These are phyloP conservation scores for Aspergillus awamori DNA, from an alignment of 2,329 filamentous ascomycete genomes.

Conservation along the genomic window DNA sequence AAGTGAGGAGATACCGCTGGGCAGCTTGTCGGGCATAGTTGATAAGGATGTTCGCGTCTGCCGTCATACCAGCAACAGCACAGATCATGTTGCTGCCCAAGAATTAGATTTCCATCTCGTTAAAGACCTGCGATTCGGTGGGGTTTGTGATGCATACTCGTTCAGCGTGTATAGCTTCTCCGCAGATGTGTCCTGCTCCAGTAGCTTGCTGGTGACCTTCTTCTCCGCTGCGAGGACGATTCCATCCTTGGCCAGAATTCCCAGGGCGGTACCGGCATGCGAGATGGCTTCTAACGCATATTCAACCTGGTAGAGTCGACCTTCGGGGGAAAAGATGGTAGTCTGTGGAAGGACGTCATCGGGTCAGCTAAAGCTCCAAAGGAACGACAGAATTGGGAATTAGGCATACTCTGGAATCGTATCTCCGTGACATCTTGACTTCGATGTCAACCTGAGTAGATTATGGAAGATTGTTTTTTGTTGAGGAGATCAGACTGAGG, in stretches of 20 bases:
- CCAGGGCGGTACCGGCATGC: conserved; percentile 93
- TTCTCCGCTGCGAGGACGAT: conserved; percentile 97
- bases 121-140: background rate
- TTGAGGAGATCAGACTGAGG: conserved; percentile 3
- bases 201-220: conserved; percentile 97
- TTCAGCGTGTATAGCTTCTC: conserved; percentile 99
- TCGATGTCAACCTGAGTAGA: conserved; percentile 15
- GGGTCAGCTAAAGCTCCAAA: conserved; percentile 40
- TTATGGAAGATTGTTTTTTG: conserved; percentile 9
- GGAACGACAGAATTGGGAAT: conserved; percentile 22
- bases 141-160: conserved; percentile 68
- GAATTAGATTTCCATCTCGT: conserved; percentile 19
- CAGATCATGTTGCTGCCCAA: conserved; percentile 94
- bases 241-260: conserved; percentile 95
- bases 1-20: conserved; percentile 96
- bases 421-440: conserved; percentile 84
- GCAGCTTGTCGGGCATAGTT: conserved; percentile 98
- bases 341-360: conserved; percentile 63
- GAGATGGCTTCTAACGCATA: conserved; percentile 99
- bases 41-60: conserved; percentile 99
- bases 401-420: conserved; percentile 85
- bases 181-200: conserved; percentile 98
- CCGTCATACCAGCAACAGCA: conserved; percentile 97
- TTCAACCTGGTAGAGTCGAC: conserved; percentile 97
- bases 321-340: conserved; percentile 99